phyloP scores from a whole-genome alignment of 225 moss, liverwort and hornwort genomes.

The Sphagnum contortum region DNA sequence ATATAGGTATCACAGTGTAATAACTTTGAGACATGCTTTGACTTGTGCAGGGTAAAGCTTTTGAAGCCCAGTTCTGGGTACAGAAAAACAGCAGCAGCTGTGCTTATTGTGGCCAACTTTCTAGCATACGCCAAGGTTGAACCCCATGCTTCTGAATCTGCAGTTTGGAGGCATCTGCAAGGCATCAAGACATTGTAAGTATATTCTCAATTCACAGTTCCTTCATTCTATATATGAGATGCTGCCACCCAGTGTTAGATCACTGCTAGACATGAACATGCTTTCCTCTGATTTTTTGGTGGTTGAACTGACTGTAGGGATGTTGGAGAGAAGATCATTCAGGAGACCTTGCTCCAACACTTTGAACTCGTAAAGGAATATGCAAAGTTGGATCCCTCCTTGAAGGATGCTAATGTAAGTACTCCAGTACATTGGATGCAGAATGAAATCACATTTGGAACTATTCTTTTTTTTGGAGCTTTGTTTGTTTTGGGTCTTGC shows the following conservation, averaged over 20 bases:
- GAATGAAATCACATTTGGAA: not conserved
- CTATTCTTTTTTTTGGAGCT: too few relatives aligned
- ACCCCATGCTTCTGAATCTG: slow-evolving; percentile 29
- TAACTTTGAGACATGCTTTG: not conserved
- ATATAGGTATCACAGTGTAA: too few relatives aligned
- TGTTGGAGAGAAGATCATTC: slow-evolving; percentile 7
- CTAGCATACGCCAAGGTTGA: slow-evolving; percentile 26
- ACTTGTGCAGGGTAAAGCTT: slow-evolving; percentile 41
- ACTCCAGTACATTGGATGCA: not conserved
- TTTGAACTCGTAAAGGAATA: slow-evolving; percentile 23
- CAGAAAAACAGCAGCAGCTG: slow-evolving; percentile 13
- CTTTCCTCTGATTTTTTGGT: too few relatives aligned
- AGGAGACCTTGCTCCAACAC: slow-evolving; percentile 14
- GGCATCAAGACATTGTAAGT: not conserved
- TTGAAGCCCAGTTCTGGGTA: slow-evolving; percentile 16
- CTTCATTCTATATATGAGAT: too few relatives aligned
- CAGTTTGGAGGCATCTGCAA: slow-evolving; percentile 21
- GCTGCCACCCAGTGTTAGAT: too few relatives aligned
- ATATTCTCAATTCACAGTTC: too few relatives aligned
- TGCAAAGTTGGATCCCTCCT: slow-evolving; percentile 17
- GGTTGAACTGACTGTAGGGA: slow-evolving; percentile 14
- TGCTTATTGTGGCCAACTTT: slow-evolving; percentile 17
- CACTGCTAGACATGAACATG: too few relatives aligned
- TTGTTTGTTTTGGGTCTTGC: too few relatives aligned
- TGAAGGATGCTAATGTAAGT: slow-evolving; percentile 26